Evolutionary conservation across 108 stramenopile species (phyloP).

Genomic region (Cyclostephanos invisitatus): DNA sequence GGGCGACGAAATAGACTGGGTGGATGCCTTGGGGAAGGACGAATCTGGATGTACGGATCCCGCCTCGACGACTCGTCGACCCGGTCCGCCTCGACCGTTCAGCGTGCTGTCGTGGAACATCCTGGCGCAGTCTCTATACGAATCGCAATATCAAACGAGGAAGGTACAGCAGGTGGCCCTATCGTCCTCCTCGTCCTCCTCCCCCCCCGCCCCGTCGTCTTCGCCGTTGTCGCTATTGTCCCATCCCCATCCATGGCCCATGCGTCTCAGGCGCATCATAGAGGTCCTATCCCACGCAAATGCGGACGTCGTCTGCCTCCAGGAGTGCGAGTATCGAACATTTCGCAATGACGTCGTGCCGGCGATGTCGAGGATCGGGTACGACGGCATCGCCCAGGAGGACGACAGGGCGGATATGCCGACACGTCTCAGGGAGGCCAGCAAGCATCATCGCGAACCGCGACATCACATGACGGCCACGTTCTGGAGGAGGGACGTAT

Average conservation of each 20-base stretch:
- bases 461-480: conserved; percentile 49
- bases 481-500: conserved; percentile 49
- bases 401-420: conserved; percentile 26
- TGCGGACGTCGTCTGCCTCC: conserved; percentile 51
- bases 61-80: not conserved
- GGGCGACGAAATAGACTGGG: conserved; percentile 16
- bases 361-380: conserved; percentile 34
- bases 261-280: conserved; percentile 35
- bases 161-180: conserved; percentile 11
- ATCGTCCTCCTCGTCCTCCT: not conserved
- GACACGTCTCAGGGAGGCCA: conserved; percentile 25
- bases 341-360: conserved; percentile 38
- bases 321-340: conserved; percentile 51
- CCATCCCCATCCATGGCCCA: conserved; percentile 42
- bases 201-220: not conserved
- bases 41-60: not conserved
- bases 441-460: conserved; percentile 34
- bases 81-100: conserved; percentile 22
- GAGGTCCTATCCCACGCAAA: conserved; percentile 38
- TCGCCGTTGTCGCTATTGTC: not conserved
- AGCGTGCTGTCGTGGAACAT: conserved; percentile 56
- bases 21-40: conserved; percentile 21
- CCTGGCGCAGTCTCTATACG: conserved; percentile 50
- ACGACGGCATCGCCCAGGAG: conserved; percentile 51
- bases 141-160: conserved; percentile 22